Conservation (phyloP, 2,329 filamentous ascomycete genomes). For the Colletotrichum sublineola region DNA sequence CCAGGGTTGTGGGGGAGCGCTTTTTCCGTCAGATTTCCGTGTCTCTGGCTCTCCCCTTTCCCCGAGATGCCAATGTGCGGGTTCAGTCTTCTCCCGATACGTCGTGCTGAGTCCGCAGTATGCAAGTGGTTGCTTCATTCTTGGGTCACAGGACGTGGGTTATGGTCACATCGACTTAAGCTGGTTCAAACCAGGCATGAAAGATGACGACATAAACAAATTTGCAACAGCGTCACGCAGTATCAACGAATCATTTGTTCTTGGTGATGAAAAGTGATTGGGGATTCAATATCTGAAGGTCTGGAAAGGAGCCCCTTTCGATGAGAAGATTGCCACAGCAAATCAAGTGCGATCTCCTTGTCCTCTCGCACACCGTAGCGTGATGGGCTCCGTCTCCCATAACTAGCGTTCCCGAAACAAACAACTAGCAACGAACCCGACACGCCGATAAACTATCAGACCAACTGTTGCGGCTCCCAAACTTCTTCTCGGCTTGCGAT, state of each 20-base stretch:
- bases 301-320: not conserved
- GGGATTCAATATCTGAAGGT: too few species aligned
- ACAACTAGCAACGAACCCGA: too few species aligned
- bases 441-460: not conserved
- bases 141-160: not conserved
- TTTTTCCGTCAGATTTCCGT: conserved; percentile 23
- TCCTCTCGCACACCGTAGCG: not conserved
- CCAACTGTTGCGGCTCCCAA: conserved; percentile 1
- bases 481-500: not conserved
- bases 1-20: conserved; percentile 5
- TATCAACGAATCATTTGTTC: not conserved
- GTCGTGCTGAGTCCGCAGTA: too few species aligned
- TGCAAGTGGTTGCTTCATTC: not conserved
- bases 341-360: not conserved
- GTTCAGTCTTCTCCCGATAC: not conserved
- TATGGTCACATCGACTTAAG: not conserved
- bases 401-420: not conserved
- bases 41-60: not conserved
- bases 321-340: not conserved
- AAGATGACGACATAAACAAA: too few species aligned
- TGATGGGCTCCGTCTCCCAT: not conserved
- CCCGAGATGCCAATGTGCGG: not conserved
- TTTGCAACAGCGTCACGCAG: not conserved
- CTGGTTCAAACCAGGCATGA: too few species aligned
- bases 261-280: not conserved